Percentiles rank a stretch among this genome's conserved stretches.
Evolutionary conservation across 495 filamentous ascomycete species (phyloP).

Genomic region (Daldinia concentrica): DNA sequence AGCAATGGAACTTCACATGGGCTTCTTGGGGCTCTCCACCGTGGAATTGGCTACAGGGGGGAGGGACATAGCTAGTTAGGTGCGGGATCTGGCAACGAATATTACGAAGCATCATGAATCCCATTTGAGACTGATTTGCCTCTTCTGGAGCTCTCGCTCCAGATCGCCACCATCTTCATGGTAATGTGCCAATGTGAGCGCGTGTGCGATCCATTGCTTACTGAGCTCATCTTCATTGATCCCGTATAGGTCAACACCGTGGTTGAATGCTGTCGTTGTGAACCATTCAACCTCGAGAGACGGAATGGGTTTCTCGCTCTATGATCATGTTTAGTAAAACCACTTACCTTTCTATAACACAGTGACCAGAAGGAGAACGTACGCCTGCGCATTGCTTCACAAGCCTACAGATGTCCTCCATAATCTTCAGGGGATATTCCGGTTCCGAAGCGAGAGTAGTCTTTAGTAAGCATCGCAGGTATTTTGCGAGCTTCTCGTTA

Average conservation of each 20-base stretch:
- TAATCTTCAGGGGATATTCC: constrained; percentile 59
- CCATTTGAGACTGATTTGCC: constrained; percentile 61
- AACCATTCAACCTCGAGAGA: constrained; percentile 80
- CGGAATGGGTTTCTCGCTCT: constrained; percentile 66
- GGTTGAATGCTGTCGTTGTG: constrained; percentile 76
- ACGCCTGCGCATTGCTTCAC: constrained; percentile 57
- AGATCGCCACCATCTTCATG: constrained; percentile 61
- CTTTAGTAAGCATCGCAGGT: constrained; percentile 77
- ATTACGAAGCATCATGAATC: constrained; percentile 35
- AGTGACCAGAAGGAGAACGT: constrained; percentile 10
- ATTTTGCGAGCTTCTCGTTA: constrained; percentile 68
- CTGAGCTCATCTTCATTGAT: constrained; percentile 63
- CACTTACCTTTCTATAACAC: not conserved
- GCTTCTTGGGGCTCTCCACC: not conserved
- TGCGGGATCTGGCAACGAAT: not conserved
- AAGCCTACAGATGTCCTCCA: constrained; percentile 64
- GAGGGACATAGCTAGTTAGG: not conserved
- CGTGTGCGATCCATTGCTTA: constrained; percentile 71
- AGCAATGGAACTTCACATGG: not conserved
- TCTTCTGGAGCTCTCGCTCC: constrained; percentile 62
- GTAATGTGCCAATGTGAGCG: constrained; percentile 69
- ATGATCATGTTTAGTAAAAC: constrained; percentile 4
- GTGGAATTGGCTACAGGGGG: not conserved
- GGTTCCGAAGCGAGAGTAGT: constrained; percentile 62
- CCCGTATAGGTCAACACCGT: constrained; percentile 75